A percentile compares a stretch with the other conserved stretches of the same genome.
Conservation (phyloP, 2,329 filamentous ascomycete genomes). For the Hymenoscyphus scutula region DNA sequence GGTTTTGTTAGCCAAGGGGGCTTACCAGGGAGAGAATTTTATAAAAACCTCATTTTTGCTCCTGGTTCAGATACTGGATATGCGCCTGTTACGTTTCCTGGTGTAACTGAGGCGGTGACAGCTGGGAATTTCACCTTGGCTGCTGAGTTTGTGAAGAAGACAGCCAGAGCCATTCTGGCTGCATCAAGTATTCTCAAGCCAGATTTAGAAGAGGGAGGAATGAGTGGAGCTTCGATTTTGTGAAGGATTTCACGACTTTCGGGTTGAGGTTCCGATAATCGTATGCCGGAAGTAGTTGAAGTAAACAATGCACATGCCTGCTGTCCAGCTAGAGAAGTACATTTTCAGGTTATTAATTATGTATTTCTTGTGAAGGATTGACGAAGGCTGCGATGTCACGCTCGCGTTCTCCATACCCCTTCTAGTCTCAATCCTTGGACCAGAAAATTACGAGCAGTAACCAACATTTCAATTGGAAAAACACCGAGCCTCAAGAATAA, state of each 20-base stretch:
- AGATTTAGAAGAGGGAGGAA: background rate
- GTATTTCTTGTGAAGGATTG: no score
- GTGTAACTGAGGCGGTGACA: background rate
- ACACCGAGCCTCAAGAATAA: background rate
- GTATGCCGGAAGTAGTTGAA: no score
- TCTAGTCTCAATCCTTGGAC: background rate
- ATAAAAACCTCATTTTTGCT: conserved; percentile 6
- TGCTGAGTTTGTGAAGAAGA: background rate
- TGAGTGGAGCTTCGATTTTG: background rate
- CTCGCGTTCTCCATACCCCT: background rate
- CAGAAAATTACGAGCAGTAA: background rate
- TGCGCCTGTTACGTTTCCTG: background rate
- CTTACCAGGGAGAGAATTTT: background rate
- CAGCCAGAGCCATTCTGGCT: background rate
- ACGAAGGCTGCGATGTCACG: no score
- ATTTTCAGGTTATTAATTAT: no score
- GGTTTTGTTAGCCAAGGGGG: background rate
- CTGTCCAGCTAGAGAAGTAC: no score
- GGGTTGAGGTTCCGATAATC: no score
- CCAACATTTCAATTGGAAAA: background rate
- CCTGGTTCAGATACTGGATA: conserved; percentile 3
- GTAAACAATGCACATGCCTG: no score
- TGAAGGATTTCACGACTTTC: background rate
- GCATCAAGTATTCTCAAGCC: background rate
- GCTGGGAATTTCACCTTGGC: background rate